Conservation (phyloP, 257 asterid species). For the Primulina tabacum region DNA sequence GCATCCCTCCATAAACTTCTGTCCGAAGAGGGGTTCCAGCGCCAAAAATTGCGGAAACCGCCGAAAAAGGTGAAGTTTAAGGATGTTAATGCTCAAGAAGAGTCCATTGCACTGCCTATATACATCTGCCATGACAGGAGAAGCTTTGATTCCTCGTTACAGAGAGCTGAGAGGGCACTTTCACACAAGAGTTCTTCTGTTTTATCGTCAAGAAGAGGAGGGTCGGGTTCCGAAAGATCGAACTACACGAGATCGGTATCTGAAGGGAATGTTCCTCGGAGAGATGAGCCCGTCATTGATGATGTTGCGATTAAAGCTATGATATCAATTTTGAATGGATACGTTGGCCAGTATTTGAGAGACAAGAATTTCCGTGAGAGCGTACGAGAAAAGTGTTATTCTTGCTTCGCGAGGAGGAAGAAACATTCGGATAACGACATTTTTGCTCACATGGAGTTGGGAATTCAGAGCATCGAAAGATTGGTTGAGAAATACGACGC, state of each 20-base stretch:
- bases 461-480: constrained; percentile 52
- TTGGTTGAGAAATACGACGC: constrained; percentile 36
- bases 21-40: constrained; percentile 54
- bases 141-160: constrained; percentile 41
- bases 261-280: constrained; percentile 25
- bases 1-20: constrained; percentile 71
- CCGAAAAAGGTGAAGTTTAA: constrained; percentile 54
- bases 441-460: constrained; percentile 42
- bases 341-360: constrained; percentile 45
- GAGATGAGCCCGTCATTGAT: constrained; percentile 58
- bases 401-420: constrained; percentile 36
- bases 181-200: neutral
- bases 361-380: constrained; percentile 40
- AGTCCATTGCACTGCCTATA: constrained; percentile 51
- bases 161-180: constrained; percentile 13
- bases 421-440: constrained; percentile 29
- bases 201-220: constrained; percentile 34
- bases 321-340: constrained; percentile 58
- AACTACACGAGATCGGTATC: constrained; percentile 17
- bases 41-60: constrained; percentile 28
- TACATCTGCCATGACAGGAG: constrained; percentile 68
- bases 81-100: constrained; percentile 33
- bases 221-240: constrained; percentile 42
- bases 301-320: constrained; percentile 65
- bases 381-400: constrained; percentile 44